Evolutionary conservation across 108 stramenopile genomes (phyloP).

Genomic region (Fragilariopsis cylindrus): DNA sequence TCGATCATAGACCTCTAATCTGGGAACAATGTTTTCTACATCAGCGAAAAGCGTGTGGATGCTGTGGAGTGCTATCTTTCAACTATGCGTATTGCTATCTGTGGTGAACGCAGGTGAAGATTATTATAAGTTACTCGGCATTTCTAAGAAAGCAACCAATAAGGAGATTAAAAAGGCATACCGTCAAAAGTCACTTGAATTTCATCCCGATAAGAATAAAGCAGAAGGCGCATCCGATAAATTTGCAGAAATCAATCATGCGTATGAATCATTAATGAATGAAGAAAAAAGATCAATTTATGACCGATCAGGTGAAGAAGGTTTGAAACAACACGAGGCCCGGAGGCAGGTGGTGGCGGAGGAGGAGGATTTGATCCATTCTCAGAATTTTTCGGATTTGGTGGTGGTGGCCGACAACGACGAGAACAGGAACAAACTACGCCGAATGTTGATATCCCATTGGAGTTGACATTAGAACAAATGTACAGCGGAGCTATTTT

Average conservation of each 20-base stretch:
- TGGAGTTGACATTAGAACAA: slow-evolving; percentile 90
- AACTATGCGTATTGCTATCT: slow-evolving; percentile 28
- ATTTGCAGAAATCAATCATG: slow-evolving; percentile 94
- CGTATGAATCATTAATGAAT: slow-evolving; percentile 96
- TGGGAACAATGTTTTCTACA: background rate
- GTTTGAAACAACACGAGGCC: slow-evolving; percentile 92
- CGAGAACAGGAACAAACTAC: slow-evolving; percentile 80
- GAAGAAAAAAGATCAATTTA: slow-evolving; percentile 93
- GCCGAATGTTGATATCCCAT: slow-evolving; percentile 91
- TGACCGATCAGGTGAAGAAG: slow-evolving; percentile 96
- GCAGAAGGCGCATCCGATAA: slow-evolving; percentile 86
- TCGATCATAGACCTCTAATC: too few relatives aligned
- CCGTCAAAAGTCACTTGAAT: slow-evolving; percentile 88
- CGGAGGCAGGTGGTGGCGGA: slow-evolving; percentile 70
- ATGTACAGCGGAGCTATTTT: slow-evolving; percentile 90
- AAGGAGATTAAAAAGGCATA: slow-evolving; percentile 97
- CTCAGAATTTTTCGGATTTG: slow-evolving; percentile 79
- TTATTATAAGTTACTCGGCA: slow-evolving; percentile 82
- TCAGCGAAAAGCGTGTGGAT: background rate
- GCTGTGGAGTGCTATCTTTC: slow-evolving; percentile 9
- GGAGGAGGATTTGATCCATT: slow-evolving; percentile 60
- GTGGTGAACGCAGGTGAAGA: slow-evolving; percentile 40
- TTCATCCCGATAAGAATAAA: slow-evolving; percentile 95
- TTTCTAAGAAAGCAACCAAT: slow-evolving; percentile 59
- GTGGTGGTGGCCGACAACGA: slow-evolving; percentile 74